A percentile compares a stretch with the other conserved stretches of the same genome.
phyloP scores from a whole-genome alignment of 2,329 filamentous ascomycete genomes.

The Zymoseptoria brevis region DNA sequence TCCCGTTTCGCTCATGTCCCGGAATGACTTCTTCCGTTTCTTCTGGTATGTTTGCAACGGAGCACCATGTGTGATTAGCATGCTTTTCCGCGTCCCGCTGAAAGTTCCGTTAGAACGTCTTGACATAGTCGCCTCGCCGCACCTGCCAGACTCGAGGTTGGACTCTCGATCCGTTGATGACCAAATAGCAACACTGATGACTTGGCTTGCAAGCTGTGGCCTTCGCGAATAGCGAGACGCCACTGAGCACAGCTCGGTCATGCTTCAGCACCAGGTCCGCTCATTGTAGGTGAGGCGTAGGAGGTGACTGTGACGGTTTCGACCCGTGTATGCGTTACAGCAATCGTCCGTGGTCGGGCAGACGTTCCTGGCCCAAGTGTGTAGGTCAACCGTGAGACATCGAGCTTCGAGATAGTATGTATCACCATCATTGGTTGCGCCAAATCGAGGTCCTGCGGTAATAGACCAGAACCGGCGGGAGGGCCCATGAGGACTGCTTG shows the following conservation, averaged over 20 bases:
- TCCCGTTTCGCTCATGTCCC: neutral
- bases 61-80: constrained; percentile 32
- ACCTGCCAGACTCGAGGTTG: constrained; percentile 28
- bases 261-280: neutral
- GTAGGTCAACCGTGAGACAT: neutral
- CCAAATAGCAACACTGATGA: constrained; percentile 29
- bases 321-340: neutral
- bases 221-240: neutral
- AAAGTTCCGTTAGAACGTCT: neutral
- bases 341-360: neutral
- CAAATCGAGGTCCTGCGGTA: neutral
- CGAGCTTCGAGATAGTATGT: neutral
- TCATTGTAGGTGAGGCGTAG: neutral
- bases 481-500: neutral
- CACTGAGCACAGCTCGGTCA: too few relatives aligned
- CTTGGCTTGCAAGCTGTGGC: constrained; percentile 21
- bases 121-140: neutral
- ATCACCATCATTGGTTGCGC: neutral
- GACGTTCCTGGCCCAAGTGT: neutral
- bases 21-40: constrained; percentile 31
- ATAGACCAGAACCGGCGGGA: neutral
- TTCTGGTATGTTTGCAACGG: constrained; percentile 29
- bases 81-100: constrained; percentile 30
- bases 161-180: constrained; percentile 30
- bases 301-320: neutral